phyloP scores from a whole-genome alignment of 176 grass and related monocot genomes.

The Eremochloa ophiuroides region DNA sequence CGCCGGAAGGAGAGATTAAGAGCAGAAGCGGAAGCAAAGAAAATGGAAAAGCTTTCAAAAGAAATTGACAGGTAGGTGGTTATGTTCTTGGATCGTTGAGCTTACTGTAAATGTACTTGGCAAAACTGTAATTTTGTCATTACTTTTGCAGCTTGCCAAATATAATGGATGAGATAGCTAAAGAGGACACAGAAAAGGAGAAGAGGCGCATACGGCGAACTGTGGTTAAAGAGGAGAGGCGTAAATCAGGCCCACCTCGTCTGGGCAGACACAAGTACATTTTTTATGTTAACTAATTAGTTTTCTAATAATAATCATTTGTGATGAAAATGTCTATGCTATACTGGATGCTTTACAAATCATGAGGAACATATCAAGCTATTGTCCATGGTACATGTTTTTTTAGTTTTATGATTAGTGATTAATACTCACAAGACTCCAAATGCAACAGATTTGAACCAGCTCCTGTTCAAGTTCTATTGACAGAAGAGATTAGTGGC shows the following conservation, averaged over 20 bases:
- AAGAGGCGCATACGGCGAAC: conserved; percentile 52
- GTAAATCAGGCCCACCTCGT: conserved; percentile 77
- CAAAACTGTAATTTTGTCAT: not conserved
- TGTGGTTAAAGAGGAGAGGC: conserved; percentile 66
- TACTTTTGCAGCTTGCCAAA: conserved; percentile 60
- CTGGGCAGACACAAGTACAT: conserved; percentile 87
- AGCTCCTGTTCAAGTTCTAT: conserved; percentile 87
- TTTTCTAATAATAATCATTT: not conserved
- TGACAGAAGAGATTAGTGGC: conserved; percentile 95
- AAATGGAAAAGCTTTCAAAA: conserved; percentile 57
- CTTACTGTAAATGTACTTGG: not conserved
- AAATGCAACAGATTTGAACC: conserved; percentile 75
- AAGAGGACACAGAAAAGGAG: conserved; percentile 86
- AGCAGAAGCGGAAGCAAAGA: conserved; percentile 65
- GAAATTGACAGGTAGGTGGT: conserved; percentile 79
- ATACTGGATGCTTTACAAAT: not conserved
- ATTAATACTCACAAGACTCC: conserved; percentile 7
- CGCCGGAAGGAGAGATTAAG: conserved; percentile 74
- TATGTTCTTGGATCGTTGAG: conserved; percentile 6
- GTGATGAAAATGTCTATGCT: not conserved
- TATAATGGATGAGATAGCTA: conserved; percentile 84
- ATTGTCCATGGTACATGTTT: conserved; percentile 5
- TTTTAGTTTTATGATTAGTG: not conserved
- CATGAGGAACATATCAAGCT: not conserved
- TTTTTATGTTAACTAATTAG: not conserved